Percentiles rank a stretch among this genome's conserved stretches.
Conservation (phyloP, 345 rosid genomes). For the Bruguiera gymnorhiza region DNA sequence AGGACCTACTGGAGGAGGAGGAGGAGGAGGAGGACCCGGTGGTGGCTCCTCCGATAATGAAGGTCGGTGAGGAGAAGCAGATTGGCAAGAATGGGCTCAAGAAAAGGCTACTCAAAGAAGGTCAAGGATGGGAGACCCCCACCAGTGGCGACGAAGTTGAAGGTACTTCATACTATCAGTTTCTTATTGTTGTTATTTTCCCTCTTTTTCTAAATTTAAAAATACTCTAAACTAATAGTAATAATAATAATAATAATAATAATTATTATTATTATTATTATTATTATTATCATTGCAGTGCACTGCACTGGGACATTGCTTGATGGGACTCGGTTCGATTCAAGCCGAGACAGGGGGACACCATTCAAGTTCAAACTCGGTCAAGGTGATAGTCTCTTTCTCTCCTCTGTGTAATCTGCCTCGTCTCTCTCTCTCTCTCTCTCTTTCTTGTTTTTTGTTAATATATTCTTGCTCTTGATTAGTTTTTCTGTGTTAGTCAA, state of each 20-base stretch:
- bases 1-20: constrained; percentile 3
- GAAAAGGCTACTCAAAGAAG: constrained; percentile 80
- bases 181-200: background rate
- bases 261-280: no score
- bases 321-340: constrained; percentile 91
- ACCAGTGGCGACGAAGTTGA: constrained; percentile 77
- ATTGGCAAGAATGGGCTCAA: constrained; percentile 70
- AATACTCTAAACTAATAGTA: background rate
- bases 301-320: constrained; percentile 81
- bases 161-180: constrained; percentile 31
- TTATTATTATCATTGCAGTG: constrained; percentile 22
- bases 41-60: background rate
- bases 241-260: no score
- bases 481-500: no score
- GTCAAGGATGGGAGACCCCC: constrained; percentile 68
- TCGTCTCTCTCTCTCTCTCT: background rate
- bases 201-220: background rate
- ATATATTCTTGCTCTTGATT: background rate
- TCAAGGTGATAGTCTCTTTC: constrained; percentile 50
- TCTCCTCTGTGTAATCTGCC: background rate
- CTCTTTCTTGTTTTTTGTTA: background rate
- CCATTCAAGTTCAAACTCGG: constrained; percentile 96
- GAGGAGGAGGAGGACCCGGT: no score
- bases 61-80: constrained; percentile 76
- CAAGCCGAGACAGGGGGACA: constrained; percentile 75